Percentiles rank a stretch among this genome's conserved stretches.
phyloP scores from a whole-genome alignment of 768 basidiomycete genomes.

The Pisolithus microcarpus region DNA sequence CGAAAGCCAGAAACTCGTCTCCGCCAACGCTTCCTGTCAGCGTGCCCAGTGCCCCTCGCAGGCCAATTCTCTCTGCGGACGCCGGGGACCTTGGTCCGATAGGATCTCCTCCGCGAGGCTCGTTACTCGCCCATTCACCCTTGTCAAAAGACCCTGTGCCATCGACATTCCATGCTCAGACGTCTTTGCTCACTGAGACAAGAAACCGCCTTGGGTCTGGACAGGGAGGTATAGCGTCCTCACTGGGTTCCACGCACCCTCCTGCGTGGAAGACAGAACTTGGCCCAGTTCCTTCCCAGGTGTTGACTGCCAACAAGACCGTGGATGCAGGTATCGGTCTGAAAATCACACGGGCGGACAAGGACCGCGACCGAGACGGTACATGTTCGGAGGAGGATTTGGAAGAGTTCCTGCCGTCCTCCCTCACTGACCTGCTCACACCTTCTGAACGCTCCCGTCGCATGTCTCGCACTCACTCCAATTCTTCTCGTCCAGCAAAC shows the following conservation, averaged over 20 bases:
- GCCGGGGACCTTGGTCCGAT: constrained; percentile 72
- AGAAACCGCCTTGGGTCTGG: constrained; percentile 24
- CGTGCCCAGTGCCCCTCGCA: constrained; percentile 42
- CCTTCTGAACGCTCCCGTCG: constrained; percentile 79
- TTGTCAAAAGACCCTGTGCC: constrained; percentile 29
- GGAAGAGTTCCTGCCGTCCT: constrained; percentile 86
- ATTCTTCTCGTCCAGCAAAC: constrained; percentile 22
- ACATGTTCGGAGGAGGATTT: constrained; percentile 54
- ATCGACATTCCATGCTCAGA: constrained; percentile 76
- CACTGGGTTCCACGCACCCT: constrained; percentile 39
- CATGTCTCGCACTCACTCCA: constrained; percentile 68
- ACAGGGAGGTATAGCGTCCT: constrained; percentile 49
- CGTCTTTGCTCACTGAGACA: constrained; percentile 34
- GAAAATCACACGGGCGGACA: constrained; percentile 20
- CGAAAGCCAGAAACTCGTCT: constrained; percentile 27
- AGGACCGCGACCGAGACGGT: constrained; percentile 43
- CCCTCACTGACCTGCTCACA: constrained; percentile 82
- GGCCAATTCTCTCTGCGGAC: constrained; percentile 29
- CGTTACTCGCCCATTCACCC: constrained; percentile 48
- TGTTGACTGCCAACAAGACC: constrained; percentile 1
- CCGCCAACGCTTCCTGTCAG: constrained; percentile 51
- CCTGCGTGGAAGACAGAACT: constrained; percentile 24
- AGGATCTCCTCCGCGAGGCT: constrained; percentile 64
- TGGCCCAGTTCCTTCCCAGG: constrained; percentile 17
- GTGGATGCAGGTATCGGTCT: constrained; percentile 12